phyloP scores from a whole-genome alignment of 139 green algal genomes.

The Coelastrella sp. region DNA sequence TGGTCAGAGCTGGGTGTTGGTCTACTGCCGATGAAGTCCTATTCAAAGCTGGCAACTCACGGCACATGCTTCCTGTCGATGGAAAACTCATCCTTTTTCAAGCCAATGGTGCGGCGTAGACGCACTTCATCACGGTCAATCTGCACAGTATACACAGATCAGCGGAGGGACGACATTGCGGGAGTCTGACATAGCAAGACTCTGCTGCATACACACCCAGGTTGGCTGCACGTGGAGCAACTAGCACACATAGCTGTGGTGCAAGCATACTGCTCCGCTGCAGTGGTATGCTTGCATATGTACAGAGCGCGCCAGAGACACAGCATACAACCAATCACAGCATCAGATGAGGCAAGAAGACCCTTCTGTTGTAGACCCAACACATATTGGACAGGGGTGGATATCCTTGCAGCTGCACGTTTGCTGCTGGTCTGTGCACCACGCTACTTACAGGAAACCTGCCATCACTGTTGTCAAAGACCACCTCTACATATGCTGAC shows the following conservation, averaged over 20 bases:
- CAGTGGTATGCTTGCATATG: no score
- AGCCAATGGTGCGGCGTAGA: constrained; percentile 89
- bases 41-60: constrained; percentile 49
- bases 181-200: no score
- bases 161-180: no score
- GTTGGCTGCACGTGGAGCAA: no score
- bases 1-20: no score
- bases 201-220: no score
- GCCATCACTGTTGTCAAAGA: constrained; percentile 98
- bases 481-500: constrained; percentile 96
- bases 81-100: constrained; percentile 98
- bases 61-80: constrained; percentile 96
- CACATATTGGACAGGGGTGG: not conserved
- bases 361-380: not conserved
- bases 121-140: constrained; percentile 92
- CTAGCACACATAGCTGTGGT: no score
- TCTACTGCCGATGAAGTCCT: not conserved
- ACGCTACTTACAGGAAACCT: constrained; percentile 85
- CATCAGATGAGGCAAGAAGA: no score
- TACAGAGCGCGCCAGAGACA: no score
- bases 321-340: no score
- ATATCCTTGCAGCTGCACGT: no score
- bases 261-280: no score
- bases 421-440: not conserved
- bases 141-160: constrained; percentile 45